Conservation (phyloP, 768 basidiomycete genomes). For the Podaxis rugospora region DNA sequence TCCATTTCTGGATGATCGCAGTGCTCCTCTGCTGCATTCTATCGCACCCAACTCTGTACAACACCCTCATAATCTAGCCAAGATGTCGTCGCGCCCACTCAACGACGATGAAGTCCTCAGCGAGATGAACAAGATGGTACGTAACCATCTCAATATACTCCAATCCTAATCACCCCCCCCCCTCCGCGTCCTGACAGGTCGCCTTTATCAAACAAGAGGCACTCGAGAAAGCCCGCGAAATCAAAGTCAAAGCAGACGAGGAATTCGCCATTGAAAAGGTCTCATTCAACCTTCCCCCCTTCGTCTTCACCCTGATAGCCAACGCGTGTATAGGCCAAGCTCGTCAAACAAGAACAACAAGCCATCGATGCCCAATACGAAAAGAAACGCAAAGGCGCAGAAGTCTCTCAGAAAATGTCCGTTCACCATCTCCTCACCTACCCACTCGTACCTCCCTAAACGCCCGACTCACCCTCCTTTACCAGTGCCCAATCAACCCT, state of each 20-base stretch:
- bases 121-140: slow-evolving; percentile 99
- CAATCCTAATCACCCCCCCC: neutral
- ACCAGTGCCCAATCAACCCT: slow-evolving; percentile 88
- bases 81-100: slow-evolving; percentile 72
- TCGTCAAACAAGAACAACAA: slow-evolving; percentile 93
- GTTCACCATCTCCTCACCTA: slow-evolving; percentile 19
- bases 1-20: neutral
- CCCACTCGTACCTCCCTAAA: slow-evolving; percentile 2
- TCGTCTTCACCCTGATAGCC: neutral
- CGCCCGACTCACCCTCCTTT: neutral
- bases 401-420: slow-evolving; percentile 96
- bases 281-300: neutral
- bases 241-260: slow-evolving; percentile 95
- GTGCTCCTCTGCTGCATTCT: neutral
- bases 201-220: slow-evolving; percentile 99
- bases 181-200: slow-evolving; percentile 47
- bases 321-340: slow-evolving; percentile 66
- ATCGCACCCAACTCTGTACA: neutral
- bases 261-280: slow-evolving; percentile 99
- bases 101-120: slow-evolving; percentile 94
- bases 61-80: slow-evolving; percentile 9
- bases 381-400: slow-evolving; percentile 92
- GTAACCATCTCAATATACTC: neutral
- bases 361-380: slow-evolving; percentile 93
- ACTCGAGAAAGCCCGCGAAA: slow-evolving; percentile 94